Conservation (phyloP, 768 basidiomycete species). For the Inosperma sp. region DNA sequence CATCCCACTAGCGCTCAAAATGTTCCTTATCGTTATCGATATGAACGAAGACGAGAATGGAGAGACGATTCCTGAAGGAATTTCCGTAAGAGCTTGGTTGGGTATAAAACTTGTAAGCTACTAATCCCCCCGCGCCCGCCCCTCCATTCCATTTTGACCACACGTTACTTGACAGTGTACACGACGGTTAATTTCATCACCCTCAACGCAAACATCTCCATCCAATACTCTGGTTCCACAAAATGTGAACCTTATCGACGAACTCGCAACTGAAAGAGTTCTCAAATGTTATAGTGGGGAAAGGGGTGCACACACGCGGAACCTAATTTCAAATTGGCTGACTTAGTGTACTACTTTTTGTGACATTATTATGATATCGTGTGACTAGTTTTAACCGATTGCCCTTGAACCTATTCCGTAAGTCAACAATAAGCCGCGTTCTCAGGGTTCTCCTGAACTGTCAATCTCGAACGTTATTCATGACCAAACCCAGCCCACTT, state of each 20-base stretch:
- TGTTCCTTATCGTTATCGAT: slow-evolving; percentile 73
- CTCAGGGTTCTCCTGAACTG: background rate
- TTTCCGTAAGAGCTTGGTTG: slow-evolving; percentile 73
- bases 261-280: slow-evolving; percentile 68
- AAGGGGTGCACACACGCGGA: slow-evolving; percentile 38
- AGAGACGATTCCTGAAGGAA: slow-evolving; percentile 43
- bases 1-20: slow-evolving; percentile 69
- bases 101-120: slow-evolving; percentile 72
- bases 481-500: slow-evolving; percentile 23
- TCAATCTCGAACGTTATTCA: background rate
- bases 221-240: slow-evolving; percentile 59
- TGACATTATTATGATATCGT: no score
- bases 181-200: slow-evolving; percentile 45
- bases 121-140: background rate
- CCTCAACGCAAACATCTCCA: slow-evolving; percentile 41
- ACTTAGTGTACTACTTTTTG: no score
- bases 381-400: no score
- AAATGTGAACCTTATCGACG: slow-evolving; percentile 55
- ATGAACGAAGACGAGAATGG: slow-evolving; percentile 63
- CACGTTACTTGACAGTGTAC: slow-evolving; percentile 45
- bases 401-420: no score
- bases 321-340: slow-evolving; percentile 45
- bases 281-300: slow-evolving; percentile 55
- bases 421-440: no score
- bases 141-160: background rate